A percentile compares a stretch with the other conserved stretches of the same genome.
Conservation (phyloP, 2,329 filamentous ascomycete species). For the Calonectria honghensis region DNA sequence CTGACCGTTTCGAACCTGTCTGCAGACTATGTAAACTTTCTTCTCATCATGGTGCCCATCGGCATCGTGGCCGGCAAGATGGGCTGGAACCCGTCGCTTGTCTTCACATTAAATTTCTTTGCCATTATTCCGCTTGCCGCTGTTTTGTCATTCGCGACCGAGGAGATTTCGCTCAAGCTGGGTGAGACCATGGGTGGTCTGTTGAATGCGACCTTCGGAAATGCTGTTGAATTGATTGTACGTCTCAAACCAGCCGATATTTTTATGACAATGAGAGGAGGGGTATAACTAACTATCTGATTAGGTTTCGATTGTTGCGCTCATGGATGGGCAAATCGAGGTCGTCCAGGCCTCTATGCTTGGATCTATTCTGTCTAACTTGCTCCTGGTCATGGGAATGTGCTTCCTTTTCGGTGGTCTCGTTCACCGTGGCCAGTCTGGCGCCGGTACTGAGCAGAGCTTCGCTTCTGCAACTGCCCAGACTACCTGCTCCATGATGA, state of each 20-base stretch:
- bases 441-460: slow-evolving; percentile 78
- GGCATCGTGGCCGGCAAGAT: slow-evolving; percentile 80
- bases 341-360: slow-evolving; percentile 99
- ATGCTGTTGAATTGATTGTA: slow-evolving; percentile 87
- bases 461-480: slow-evolving; percentile 87
- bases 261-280: background rate
- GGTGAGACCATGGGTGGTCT: slow-evolving; percentile 85
- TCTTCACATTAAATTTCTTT: slow-evolving; percentile 87
- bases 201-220: slow-evolving; percentile 86
- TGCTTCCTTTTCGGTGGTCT: slow-evolving; percentile 86
- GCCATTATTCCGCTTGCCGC: slow-evolving; percentile 86
- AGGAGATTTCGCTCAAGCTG: slow-evolving; percentile 83
- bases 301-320: slow-evolving; percentile 93
- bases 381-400: slow-evolving; percentile 89
- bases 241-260: slow-evolving; percentile 50
- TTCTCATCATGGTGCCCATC: slow-evolving; percentile 83
- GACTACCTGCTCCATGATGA: slow-evolving; percentile 85
- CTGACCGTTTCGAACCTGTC: slow-evolving; percentile 27
- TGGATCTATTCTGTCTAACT: slow-evolving; percentile 95
- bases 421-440: slow-evolving; percentile 74
- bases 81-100: slow-evolving; percentile 78
- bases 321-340: slow-evolving; percentile 89
- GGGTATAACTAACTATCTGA: slow-evolving; percentile 37
- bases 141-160: slow-evolving; percentile 84
- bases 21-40: slow-evolving; percentile 78